These are phyloP conservation scores for Austroboletus novae-zelandiae DNA, from an alignment of 1,284 basidiomycete genomes.

Conservation along the genomic window DNA sequence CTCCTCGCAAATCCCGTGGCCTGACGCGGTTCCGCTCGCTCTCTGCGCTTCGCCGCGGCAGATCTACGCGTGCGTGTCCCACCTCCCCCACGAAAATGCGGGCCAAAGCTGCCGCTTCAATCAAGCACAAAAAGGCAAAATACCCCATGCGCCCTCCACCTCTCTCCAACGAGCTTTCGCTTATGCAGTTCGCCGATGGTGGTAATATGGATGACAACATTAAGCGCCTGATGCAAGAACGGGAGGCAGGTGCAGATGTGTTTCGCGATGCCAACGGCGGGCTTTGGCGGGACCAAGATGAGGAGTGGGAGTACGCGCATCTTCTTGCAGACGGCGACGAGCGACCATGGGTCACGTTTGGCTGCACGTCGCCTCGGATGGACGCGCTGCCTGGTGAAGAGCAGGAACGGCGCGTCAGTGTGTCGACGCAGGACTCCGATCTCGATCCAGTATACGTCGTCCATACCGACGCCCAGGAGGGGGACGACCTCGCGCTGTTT, in stretches of 20 bases:
- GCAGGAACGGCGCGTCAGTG: slow-evolving; percentile 41
- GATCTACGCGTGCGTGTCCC: slow-evolving; percentile 31
- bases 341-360: slow-evolving; percentile 47
- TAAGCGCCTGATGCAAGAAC: slow-evolving; percentile 51
- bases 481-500: slow-evolving; percentile 33
- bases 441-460: slow-evolving; percentile 42
- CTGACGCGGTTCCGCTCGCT: slow-evolving; percentile 46
- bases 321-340: slow-evolving; percentile 43
- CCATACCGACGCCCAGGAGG: slow-evolving; percentile 7
- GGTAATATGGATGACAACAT: slow-evolving; percentile 58
- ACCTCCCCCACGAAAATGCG: slow-evolving; percentile 24
- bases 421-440: slow-evolving; percentile 51
- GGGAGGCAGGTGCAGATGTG: slow-evolving; percentile 46
- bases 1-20: slow-evolving; percentile 10
- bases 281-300: slow-evolving; percentile 69
- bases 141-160: slow-evolving; percentile 41
- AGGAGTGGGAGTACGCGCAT: slow-evolving; percentile 63
- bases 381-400: not conserved
- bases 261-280: slow-evolving; percentile 59
- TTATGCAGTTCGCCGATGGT: slow-evolving; percentile 67
- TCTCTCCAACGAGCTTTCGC: slow-evolving; percentile 58
- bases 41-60: slow-evolving; percentile 39
- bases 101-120: slow-evolving; percentile 30
- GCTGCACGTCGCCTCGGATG: slow-evolving; percentile 14
- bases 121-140: slow-evolving; percentile 47